Conservation (phyloP, 202 grass and related monocot genomes). For the Setaria italica region DNA sequence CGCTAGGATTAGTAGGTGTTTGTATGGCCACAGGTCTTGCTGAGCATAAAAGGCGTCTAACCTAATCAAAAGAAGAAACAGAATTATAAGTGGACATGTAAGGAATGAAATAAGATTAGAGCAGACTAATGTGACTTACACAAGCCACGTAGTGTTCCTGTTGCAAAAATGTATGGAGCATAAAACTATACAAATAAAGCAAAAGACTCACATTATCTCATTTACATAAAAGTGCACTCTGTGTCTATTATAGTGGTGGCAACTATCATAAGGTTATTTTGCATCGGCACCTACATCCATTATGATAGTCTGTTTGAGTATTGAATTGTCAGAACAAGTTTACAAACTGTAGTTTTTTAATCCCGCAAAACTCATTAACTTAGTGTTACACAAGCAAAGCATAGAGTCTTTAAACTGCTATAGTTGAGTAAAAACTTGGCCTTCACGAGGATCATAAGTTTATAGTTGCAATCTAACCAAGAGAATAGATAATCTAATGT, state of each 20-base stretch:
- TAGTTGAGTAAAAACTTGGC: conserved; percentile 2
- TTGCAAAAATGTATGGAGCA: background rate
- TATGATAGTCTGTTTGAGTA: background rate
- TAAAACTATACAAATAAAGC: conserved; percentile 40
- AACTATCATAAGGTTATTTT: conserved; percentile 3
- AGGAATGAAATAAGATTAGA: conserved; percentile 5
- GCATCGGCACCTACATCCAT: background rate
- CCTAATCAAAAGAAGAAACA: conserved; percentile 61
- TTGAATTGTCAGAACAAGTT: conserved; percentile 23
- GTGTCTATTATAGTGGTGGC: background rate
- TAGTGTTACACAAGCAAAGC: background rate
- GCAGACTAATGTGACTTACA: conserved; percentile 27
- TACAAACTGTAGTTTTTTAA: background rate
- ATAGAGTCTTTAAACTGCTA: background rate
- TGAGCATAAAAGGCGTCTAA: conserved; percentile 90
- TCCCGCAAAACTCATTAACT: background rate
- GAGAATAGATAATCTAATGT: background rate
- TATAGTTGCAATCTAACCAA: background rate
- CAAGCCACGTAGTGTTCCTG: conserved; percentile 8
- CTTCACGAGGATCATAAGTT: background rate
- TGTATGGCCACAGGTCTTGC: conserved; percentile 86
- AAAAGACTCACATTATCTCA: background rate
- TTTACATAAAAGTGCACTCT: background rate
- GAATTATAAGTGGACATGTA: conserved; percentile 10
- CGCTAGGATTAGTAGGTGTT: conserved; percentile 86